phyloP scores from a whole-genome alignment of 192 early-diverging fungal species.

The Mortierella hygrophila region DNA sequence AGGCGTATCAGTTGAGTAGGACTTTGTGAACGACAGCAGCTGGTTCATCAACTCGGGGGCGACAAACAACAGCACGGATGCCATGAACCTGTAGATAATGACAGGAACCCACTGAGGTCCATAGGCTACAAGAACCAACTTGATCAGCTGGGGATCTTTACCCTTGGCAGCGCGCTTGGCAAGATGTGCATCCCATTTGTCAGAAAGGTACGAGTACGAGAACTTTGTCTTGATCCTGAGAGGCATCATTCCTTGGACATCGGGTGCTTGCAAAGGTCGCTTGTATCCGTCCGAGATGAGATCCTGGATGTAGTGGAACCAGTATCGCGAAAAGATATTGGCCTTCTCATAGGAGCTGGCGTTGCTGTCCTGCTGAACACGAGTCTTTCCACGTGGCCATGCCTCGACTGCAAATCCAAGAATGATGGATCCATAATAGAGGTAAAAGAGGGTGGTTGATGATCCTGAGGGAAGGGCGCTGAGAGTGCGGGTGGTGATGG shows the following conservation, averaged over 20 bases:
- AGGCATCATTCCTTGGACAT: constrained; percentile 36
- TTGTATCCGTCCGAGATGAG: constrained; percentile 35
- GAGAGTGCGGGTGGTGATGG: constrained; percentile 17
- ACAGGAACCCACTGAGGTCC: constrained; percentile 30
- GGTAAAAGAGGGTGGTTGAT: constrained; percentile 11
- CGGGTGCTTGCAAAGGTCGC: constrained; percentile 20
- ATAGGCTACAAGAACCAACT: not conserved
- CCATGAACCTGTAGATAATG: constrained; percentile 2
- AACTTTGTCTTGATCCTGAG: constrained; percentile 16
- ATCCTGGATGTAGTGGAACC: constrained; percentile 29
- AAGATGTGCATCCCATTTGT: constrained; percentile 31
- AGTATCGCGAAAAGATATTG: constrained; percentile 35
- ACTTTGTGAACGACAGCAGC: constrained; percentile 15
- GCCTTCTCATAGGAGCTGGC: constrained; percentile 32
- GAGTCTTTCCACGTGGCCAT: constrained; percentile 28
- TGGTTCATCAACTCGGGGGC: constrained; percentile 22
- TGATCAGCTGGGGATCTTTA: constrained; percentile 19
- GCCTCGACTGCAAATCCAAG: constrained; percentile 26
- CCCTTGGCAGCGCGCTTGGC: constrained; percentile 19
- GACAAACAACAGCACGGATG: constrained; percentile 19
- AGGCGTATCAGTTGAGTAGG: constrained; percentile 11
- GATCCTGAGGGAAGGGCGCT: constrained; percentile 22
- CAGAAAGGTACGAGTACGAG: constrained; percentile 3
- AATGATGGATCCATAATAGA: constrained; percentile 6
- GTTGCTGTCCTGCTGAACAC: constrained; percentile 16